phyloP scores from a whole-genome alignment of 495 filamentous ascomycete genomes.

The Neurospora sp. region DNA sequence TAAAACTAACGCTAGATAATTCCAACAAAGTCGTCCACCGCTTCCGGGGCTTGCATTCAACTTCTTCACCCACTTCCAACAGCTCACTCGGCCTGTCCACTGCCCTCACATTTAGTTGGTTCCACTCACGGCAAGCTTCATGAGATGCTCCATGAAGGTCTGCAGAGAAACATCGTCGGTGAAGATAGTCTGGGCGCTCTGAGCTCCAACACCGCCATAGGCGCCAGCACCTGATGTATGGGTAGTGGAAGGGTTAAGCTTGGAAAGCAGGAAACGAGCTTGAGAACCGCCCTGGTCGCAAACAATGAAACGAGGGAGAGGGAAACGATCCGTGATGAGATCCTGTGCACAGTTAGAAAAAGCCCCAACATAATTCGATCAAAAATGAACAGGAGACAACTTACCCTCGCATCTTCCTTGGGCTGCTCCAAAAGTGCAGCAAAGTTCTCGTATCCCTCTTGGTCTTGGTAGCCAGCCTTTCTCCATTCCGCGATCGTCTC shows the following conservation, averaged over 20 bases:
- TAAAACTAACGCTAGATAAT: slow-evolving; percentile 20
- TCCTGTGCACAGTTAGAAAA: slow-evolving; percentile 48
- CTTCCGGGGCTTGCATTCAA: not conserved
- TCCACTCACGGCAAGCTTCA: slow-evolving; percentile 70
- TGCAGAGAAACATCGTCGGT: slow-evolving; percentile 98
- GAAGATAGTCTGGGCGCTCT: slow-evolving; percentile 96
- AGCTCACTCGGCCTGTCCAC: not conserved
- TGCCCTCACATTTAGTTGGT: slow-evolving; percentile 35
- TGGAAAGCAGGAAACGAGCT: slow-evolving; percentile 92
- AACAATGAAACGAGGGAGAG: slow-evolving; percentile 94
- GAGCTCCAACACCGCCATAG: slow-evolving; percentile 74
- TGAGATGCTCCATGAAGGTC: slow-evolving; percentile 98
- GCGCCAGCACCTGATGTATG: slow-evolving; percentile 72
- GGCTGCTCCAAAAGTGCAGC: slow-evolving; percentile 78
- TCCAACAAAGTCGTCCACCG: slow-evolving; percentile 4
- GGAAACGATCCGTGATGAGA: slow-evolving; percentile 94
- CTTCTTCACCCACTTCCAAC: not conserved
- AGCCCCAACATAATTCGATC: not conserved
- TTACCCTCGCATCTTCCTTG: slow-evolving; percentile 94
- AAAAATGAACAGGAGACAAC: slow-evolving; percentile 16
- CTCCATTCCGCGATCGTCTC: slow-evolving; percentile 98
- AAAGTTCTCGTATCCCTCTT: slow-evolving; percentile 98
- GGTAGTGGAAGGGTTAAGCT: slow-evolving; percentile 97
- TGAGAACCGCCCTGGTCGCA: slow-evolving; percentile 98
- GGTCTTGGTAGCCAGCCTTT: slow-evolving; percentile 95